Conservation (phyloP, 2,329 filamentous ascomycete species). For the Neopestalotiopsis sp. region DNA sequence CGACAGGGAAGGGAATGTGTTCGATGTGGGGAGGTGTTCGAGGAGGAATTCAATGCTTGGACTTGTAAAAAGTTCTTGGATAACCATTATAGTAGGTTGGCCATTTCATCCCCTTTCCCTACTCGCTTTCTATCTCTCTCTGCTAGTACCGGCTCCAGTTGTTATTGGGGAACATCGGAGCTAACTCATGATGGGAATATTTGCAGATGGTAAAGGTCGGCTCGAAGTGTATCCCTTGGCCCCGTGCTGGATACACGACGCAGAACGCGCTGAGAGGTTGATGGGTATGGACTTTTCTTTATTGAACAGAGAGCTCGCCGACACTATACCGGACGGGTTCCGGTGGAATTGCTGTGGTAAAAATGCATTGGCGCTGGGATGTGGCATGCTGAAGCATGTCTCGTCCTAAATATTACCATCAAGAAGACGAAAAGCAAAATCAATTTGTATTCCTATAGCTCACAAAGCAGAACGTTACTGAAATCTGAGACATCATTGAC, state of each 20-base stretch:
- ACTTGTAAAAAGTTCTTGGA: background rate
- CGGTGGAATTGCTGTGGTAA: conserved; percentile 2
- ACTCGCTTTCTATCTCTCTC: background rate
- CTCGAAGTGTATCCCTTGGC: background rate
- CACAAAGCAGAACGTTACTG: no score
- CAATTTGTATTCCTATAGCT: no score
- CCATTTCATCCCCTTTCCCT: background rate
- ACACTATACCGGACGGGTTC: background rate
- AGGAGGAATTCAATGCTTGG: background rate
- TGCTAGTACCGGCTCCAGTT: background rate
- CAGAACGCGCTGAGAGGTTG: background rate
- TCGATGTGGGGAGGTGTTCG: background rate
- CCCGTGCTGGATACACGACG: background rate
- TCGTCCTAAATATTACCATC: background rate
- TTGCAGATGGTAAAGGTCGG: background rate
- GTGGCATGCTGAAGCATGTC: background rate
- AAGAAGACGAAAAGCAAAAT: no score
- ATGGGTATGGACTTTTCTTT: background rate
- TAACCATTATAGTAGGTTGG: background rate
- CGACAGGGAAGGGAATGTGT: background rate
- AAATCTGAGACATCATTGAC: no score
- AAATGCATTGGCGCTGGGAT: background rate
- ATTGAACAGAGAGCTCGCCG: background rate
- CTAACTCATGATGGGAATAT: background rate
- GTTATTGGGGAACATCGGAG: background rate